A percentile compares a stretch with the other conserved stretches of the same genome.
These are phyloP conservation scores for Tremella yokohamensis DNA, from an alignment of 768 basidiomycete species.

Conservation along the genomic window DNA sequence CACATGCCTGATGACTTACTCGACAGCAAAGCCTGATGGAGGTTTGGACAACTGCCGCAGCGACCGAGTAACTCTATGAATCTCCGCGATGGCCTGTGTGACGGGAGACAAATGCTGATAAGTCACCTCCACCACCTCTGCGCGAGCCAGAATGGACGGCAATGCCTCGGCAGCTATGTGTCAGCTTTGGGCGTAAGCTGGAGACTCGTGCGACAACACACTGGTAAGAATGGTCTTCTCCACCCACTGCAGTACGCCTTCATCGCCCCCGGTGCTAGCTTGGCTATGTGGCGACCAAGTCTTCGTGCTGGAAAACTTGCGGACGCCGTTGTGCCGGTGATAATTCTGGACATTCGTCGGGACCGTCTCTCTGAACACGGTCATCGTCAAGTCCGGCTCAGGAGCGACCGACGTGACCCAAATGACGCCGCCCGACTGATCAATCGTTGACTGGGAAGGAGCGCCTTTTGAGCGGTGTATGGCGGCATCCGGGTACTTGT, in stretches of 20 bases:
- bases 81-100: constrained; percentile 74
- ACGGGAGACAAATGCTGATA: constrained; percentile 78
- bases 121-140: constrained; percentile 71
- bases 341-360: constrained; percentile 74
- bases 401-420: constrained; percentile 82
- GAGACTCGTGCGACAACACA: constrained; percentile 14
- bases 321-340: constrained; percentile 84
- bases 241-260: constrained; percentile 58
- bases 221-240: constrained; percentile 65
- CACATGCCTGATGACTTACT: constrained; percentile 21
- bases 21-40: constrained; percentile 17
- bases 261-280: constrained; percentile 50
- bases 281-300: constrained; percentile 24
- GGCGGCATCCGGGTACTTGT: constrained; percentile 81
- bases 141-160: constrained; percentile 83
- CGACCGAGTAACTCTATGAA: constrained; percentile 67
- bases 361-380: constrained; percentile 82
- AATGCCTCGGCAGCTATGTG: constrained; percentile 32
- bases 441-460: constrained; percentile 74
- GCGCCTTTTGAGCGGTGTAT: constrained; percentile 70
- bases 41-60: constrained; percentile 14
- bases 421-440: constrained; percentile 75
- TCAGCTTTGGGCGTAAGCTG: constrained; percentile 1
- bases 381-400: constrained; percentile 70
- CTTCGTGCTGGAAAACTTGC: constrained; percentile 67